A percentile compares a stretch with the other conserved stretches of the same genome.
phyloP scores from a whole-genome alignment of 2,329 filamentous ascomycete species.

The Colletotrichum falcatum region DNA sequence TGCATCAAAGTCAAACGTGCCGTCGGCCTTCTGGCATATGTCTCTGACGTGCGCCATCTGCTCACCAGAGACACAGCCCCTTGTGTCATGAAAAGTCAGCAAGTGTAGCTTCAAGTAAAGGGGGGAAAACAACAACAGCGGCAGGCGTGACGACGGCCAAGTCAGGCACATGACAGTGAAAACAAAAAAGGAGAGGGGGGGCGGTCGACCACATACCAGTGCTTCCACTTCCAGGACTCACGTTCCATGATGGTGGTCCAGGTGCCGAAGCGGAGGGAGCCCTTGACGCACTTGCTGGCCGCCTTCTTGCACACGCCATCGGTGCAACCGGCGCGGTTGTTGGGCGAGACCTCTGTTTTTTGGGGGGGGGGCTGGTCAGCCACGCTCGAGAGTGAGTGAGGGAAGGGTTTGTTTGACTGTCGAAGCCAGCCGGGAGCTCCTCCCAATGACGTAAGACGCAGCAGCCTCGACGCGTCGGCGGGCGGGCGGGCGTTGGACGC shows the following conservation, averaged over 20 bases:
- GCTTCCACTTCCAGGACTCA: conserved; percentile 81
- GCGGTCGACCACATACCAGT: conserved; percentile 74
- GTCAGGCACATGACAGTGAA: not conserved
- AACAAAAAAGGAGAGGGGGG: no score
- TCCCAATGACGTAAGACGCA: conserved; percentile 31
- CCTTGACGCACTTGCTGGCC: conserved; percentile 79
- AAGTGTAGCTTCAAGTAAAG: not conserved
- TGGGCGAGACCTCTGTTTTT: conserved; percentile 77
- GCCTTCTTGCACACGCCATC: conserved; percentile 79
- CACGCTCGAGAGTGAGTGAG: conserved; percentile 14
- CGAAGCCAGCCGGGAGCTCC: conserved; percentile 2
- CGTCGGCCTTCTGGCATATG: conserved; percentile 60
- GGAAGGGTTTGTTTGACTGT: not conserved
- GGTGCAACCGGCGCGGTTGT: conserved; percentile 79
- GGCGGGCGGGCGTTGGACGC: not conserved
- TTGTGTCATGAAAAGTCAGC: conserved; percentile 58
- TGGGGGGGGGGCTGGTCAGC: conserved; percentile 34
- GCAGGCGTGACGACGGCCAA: not conserved
- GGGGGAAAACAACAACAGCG: no score
- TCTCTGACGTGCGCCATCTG: conserved; percentile 76
- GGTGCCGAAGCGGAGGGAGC: conserved; percentile 80
- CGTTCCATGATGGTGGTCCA: conserved; percentile 74
- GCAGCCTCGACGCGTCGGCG: conserved; percentile 23
- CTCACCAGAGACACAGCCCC: conserved; percentile 89
- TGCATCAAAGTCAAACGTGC: conserved; percentile 69